Evolutionary conservation across 169 alveolate genomes (phyloP), one percentile per base, ranked within the genome.

Genomic region (Plasmodium adleri): DNA sequence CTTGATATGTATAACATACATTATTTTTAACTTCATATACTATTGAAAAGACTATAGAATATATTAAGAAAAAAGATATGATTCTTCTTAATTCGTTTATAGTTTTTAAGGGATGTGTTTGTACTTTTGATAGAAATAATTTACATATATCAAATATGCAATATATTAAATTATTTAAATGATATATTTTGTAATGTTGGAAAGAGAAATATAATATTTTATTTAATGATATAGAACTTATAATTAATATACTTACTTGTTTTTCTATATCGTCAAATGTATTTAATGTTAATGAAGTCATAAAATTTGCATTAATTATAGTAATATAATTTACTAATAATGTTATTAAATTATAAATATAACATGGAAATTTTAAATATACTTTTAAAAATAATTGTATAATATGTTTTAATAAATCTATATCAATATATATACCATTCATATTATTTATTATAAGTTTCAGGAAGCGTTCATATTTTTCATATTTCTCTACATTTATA

Each of bases 221-320:
- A 20, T 86, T 73, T 39, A 86, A 72, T 8, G 92, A 71, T 17
- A 86, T 22, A 17, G 88, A 71, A 54, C 92, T 72, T 26, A 86
- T 72, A 26, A 86, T 72, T 24, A 86, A 72, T 45, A 86, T 72
- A 56, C 92, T 86, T 32, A 86, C 87, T 72, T 86, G 92, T 26
- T 86, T 86, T 86, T 86, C 92, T 62, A 86, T 56, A 86, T 72
- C 71, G 54, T 86, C 92, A 86, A 86, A 86, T 24, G 92, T 86
- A 64, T 86, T 72, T 54, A 71, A 54, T 9, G 92, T 86, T 72
- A 86, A 72, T 22, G 92, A 86, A 12, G 92, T 86, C 92, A 86
- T 86, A 54, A 86, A 86, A 39, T 86, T 86, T 10, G 92, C 92
- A 62, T 86, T 86, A 26, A 86, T 62, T 50, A 86, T 86, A 0